phyloP scores from a whole-genome alignment of 1,284 basidiomycete species.

The Cystobasidium slooffiae region DNA sequence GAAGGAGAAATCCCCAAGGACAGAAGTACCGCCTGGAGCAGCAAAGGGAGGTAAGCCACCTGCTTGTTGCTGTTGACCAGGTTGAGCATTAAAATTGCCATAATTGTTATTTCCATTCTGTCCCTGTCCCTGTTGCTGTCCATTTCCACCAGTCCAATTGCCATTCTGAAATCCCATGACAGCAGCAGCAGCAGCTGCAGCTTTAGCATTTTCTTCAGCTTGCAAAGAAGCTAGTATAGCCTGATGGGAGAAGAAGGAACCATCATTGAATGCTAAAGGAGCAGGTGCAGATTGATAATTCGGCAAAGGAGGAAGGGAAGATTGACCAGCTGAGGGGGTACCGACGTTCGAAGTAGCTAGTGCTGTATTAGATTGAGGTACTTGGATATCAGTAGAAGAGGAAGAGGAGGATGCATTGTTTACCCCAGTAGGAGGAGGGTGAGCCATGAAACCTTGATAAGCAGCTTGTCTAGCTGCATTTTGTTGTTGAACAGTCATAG shows the following conservation, averaged over 20 bases:
- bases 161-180: slow-evolving; percentile 32
- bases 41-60: slow-evolving; percentile 7
- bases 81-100: slow-evolving; percentile 22
- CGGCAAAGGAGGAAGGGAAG: slow-evolving; percentile 36
- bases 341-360: slow-evolving; percentile 4
- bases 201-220: slow-evolving; percentile 32
- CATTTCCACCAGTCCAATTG: slow-evolving; percentile 1
- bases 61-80: slow-evolving; percentile 24
- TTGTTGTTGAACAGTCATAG: slow-evolving; percentile 18
- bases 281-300: slow-evolving; percentile 39
- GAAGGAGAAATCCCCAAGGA: slow-evolving; percentile 22
- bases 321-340: slow-evolving; percentile 24
- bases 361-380: slow-evolving; percentile 11
- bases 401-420: not conserved
- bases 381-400: slow-evolving; percentile 24
- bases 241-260: slow-evolving; percentile 42
- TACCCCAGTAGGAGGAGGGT: not conserved
- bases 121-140: slow-evolving; percentile 11
- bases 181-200: slow-evolving; percentile 24
- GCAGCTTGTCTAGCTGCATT: slow-evolving; percentile 17
- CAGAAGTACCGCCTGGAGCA: slow-evolving; percentile 11
- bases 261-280: slow-evolving; percentile 36
- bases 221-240: slow-evolving; percentile 34
- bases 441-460: slow-evolving; percentile 19
- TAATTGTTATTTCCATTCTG: slow-evolving; percentile 9